These are phyloP conservation scores for Syzygium aqueum DNA, from an alignment of 345 rosid genomes.

Conservation along the genomic window DNA sequence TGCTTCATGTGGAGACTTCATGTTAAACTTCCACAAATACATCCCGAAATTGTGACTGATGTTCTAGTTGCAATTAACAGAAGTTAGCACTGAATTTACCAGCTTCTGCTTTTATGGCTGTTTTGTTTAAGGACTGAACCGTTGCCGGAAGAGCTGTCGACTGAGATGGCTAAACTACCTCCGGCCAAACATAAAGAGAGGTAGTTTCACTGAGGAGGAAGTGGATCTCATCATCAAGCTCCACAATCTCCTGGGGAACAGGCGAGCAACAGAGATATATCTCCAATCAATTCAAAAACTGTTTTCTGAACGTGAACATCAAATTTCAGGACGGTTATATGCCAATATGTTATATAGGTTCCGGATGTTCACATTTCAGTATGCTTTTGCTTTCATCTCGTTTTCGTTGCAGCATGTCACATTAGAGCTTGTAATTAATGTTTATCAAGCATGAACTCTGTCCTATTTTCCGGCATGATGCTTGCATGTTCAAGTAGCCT, in stretches of 20 bases:
- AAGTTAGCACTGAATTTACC: neutral
- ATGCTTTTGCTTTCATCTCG: neutral
- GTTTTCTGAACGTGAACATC: neutral
- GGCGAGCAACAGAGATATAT: slow-evolving; percentile 5
- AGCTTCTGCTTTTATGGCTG: neutral
- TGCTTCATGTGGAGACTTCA: neutral
- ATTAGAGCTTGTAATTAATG: neutral
- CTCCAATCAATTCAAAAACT: neutral
- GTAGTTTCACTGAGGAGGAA: slow-evolving; percentile 24
- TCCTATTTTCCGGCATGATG: neutral
- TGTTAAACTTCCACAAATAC: neutral
- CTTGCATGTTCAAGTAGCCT: neutral
- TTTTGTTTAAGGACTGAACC: slow-evolving; percentile 17
- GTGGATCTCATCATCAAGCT: slow-evolving; percentile 31
- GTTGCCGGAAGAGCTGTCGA: slow-evolving; percentile 39
- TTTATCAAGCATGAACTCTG: neutral
- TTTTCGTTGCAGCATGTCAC: neutral
- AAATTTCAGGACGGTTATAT: neutral
- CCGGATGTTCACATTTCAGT: neutral
- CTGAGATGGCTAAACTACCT: slow-evolving; percentile 38
- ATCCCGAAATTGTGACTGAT: neutral
- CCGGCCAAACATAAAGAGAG: slow-evolving; percentile 35
- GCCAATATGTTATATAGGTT: neutral
- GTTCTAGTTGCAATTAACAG: neutral
- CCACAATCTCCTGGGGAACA: slow-evolving; percentile 28